Evolutionary conservation across 306 rosid genomes (phyloP), one percentile per base, ranked within the genome.

Genomic region (Mimosa pudica): DNA sequence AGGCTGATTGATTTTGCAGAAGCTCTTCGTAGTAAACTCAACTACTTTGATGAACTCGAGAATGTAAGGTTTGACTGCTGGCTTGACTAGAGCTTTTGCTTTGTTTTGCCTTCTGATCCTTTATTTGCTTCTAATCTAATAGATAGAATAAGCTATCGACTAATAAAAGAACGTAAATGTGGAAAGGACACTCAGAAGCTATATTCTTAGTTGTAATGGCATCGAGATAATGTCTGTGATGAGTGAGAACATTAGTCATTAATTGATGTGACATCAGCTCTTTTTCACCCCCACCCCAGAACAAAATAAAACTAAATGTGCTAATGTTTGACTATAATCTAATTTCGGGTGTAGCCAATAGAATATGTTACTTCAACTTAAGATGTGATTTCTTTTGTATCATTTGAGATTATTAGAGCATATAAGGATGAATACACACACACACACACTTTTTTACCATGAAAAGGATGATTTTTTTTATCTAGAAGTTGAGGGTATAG

Each of bases 21-120:
- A 73, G 97, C 99, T 77, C 96, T 95, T 84, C 97, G 93, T 62
- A 93, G 91, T 90, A 95, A 91, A 86, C 97, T 93, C 80, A 93
- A 95, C 85, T 95, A 91, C 90, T 95, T 93, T 72, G 98, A 91
- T 85, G 99, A 95, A 89, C 92, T 95, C 93, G 99, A 95, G 97
- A 95, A 95, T 93, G 99, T 95, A 95, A 93, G 98, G 97, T 92
- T 94, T 85, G 97, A 85, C 85, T 87, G 92, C 93, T 87, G 87
- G 89, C 89, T 91, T 88, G 85, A 86, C 89, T 86, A 86, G 87
- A 82, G 82, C 81, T 85, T 84, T 74, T 60, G 8, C 76, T 82
- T 83, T 79, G 47, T 13, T 67, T 52, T 66, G n/a, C 70, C 49
- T 14, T 60, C 64, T 42, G 70, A 9, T 32, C 58, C 42, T 67